Base-by-base conservation (phyloP, 169 alveolate species). In the Cryptosporidium muris region DNA sequence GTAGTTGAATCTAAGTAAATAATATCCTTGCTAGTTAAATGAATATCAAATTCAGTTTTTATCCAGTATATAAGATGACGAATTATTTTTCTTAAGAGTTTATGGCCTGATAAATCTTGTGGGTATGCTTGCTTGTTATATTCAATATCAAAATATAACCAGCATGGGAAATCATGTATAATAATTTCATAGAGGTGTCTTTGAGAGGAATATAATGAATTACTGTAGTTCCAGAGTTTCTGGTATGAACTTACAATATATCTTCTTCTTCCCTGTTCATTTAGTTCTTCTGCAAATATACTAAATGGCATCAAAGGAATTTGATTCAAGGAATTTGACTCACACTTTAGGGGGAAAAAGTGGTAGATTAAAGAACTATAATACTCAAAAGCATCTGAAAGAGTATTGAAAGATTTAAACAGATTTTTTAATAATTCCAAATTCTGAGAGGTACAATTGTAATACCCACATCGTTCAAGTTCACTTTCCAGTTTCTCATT, bases 121-220 rank as follows among this genome's bases (percentile, higher is more conserved):
- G 49, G 12, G 16, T 85, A 80, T 53, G 14, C 16, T 1, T 25
- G 36, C 45, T 63, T 88, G 40, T 81, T 54, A 37, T 65, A 88
- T 42, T 88, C 91, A 37, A 88, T 60, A 58, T 88, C 91, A 45
- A 88, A 88, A 43, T 80, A 88, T 11, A 88, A 80, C 91, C 91
- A 88, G 9, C 91, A 88, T 6, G 89, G 89, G 9, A 45, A 64
- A n/a, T 58, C 64, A 7, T 40, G 80, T 16, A 58, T 64, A 12
- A 88, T 53, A 34, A 88, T 81, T 45, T 88, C 91, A 47, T 88
- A 88, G 25, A 64, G 8, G 48, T 88, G 91, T 11, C 85, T 74
- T 16, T 42, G 11, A 25, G 42, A 56, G 9, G 54, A 12, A 56
- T 42, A 3, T 12, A 74, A 48, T 11, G 68, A 74, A 74, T 63